Percentiles rank a stretch among this genome's conserved stretches.
These are phyloP conservation scores for Tremella yokohamensis DNA, from an alignment of 768 basidiomycete species.

Conservation along the genomic window DNA sequence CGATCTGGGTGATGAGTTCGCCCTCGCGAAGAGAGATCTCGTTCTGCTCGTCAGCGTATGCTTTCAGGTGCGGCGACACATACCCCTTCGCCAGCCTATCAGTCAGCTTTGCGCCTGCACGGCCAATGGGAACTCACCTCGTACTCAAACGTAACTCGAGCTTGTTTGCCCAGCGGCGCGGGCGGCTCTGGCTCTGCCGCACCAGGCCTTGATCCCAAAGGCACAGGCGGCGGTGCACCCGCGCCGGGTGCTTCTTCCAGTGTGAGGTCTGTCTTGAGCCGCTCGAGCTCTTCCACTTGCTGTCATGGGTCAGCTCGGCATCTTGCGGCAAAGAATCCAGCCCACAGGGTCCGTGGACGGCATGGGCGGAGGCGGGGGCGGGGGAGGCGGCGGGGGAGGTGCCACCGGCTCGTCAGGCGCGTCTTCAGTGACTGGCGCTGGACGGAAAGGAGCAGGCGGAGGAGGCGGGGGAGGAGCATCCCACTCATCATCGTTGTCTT, in stretches of 20 bases:
- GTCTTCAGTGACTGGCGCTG: constrained; percentile 44
- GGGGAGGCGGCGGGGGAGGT: constrained; percentile 46
- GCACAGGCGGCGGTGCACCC: constrained; percentile 41
- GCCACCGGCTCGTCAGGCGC: constrained; percentile 27
- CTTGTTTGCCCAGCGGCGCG: constrained; percentile 58
- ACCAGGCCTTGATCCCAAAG: constrained; percentile 47
- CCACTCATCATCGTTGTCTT: constrained; percentile 48
- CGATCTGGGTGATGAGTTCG: constrained; percentile 74
- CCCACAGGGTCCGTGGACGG: constrained; percentile 34
- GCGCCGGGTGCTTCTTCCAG: constrained; percentile 37
- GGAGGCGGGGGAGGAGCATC: constrained; percentile 53
- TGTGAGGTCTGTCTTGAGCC: constrained; percentile 44
- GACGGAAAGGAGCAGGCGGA: constrained; percentile 54
- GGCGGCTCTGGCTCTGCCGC: constrained; percentile 37
- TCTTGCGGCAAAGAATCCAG: neutral
- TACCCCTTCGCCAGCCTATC: constrained; percentile 34
- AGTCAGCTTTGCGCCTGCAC: constrained; percentile 5
- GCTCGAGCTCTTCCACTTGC: constrained; percentile 43
- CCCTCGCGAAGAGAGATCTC: constrained; percentile 78
- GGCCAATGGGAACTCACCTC: constrained; percentile 52
- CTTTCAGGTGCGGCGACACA: constrained; percentile 7
- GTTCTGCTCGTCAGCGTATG: constrained; percentile 57
- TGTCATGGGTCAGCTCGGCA: constrained; percentile 9
- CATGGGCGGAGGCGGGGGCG: constrained; percentile 38
- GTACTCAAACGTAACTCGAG: constrained; percentile 76